Conservation (phyloP, 768 basidiomycete species). For the Podaxis mareebaensis region DNA sequence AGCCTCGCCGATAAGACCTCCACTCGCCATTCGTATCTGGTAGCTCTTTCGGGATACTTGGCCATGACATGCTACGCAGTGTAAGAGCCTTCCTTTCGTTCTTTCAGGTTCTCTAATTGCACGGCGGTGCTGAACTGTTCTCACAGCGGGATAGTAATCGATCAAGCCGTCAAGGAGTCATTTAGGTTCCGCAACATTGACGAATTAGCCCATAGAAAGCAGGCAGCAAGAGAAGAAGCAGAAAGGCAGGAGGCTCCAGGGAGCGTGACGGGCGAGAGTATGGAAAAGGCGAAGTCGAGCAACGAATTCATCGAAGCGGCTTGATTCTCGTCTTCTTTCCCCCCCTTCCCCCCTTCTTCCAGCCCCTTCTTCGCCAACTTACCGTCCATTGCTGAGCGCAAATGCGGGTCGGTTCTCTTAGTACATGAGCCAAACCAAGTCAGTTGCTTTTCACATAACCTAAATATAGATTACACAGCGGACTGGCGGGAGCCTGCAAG, state of each 20-base stretch:
- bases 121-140: conserved; percentile 7
- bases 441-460: conserved; percentile 14
- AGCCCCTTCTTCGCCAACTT: background rate
- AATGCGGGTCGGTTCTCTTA: background rate
- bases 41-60: conserved; percentile 58
- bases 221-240: conserved; percentile 7
- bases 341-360: background rate
- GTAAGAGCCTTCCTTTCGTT: conserved; percentile 34
- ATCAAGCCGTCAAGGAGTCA: conserved; percentile 46
- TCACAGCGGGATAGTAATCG: conserved; percentile 51
- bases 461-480: conserved; percentile 49
- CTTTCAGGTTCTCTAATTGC: background rate
- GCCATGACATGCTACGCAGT: conserved; percentile 59
- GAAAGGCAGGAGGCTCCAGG: conserved; percentile 14
- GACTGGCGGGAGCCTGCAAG: conserved; percentile 79
- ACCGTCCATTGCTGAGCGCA: background rate
- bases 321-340: conserved; percentile 14
- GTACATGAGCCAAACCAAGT: conserved; percentile 2
- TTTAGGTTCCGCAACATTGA: conserved; percentile 54
- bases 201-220: conserved; percentile 29
- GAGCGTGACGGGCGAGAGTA: conserved; percentile 8
- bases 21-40: conserved; percentile 58
- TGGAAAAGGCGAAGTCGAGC: conserved; percentile 14
- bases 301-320: conserved; percentile 18
- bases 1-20: conserved; percentile 49